Percentiles rank a stretch among this genome's conserved stretches.
phyloP scores from a whole-genome alignment of 495 filamentous ascomycete species.

The Aspergillus carlsbadensis region DNA sequence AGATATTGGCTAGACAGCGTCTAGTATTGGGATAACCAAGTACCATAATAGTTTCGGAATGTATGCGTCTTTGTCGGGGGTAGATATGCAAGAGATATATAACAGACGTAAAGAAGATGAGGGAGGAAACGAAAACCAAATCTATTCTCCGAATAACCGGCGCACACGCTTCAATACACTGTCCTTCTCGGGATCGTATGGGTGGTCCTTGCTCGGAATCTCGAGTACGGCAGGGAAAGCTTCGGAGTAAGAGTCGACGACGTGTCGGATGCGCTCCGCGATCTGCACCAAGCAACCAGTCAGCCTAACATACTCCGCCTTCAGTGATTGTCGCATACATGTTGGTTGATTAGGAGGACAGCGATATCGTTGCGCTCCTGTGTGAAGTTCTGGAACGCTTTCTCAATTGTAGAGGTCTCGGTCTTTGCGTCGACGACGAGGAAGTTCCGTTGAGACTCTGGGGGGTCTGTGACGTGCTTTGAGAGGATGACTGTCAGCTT shows the following conservation, averaged over 20 bases:
- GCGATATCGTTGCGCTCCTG: constrained; percentile 91
- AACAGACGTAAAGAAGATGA: constrained; percentile 11
- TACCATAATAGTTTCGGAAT: background rate
- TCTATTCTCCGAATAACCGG: constrained; percentile 87
- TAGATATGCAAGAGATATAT: constrained; percentile 4
- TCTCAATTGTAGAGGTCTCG: constrained; percentile 82
- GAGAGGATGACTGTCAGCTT: constrained; percentile 3
- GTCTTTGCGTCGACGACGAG: constrained; percentile 94
- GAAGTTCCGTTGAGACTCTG: constrained; percentile 93
- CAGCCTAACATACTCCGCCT: background rate
- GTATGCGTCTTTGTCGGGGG: background rate
- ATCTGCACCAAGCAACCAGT: constrained; percentile 52
- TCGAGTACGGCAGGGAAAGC: constrained; percentile 68
- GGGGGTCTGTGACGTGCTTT: constrained; percentile 73
- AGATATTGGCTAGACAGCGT: no score
- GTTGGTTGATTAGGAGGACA: constrained; percentile 95
- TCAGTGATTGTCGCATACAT: constrained; percentile 56
- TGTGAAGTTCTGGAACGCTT: constrained; percentile 86
- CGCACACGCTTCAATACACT: constrained; percentile 90
- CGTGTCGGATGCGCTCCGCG: constrained; percentile 87
- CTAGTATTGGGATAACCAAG: no score
- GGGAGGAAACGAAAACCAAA: background rate
- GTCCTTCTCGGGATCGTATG: constrained; percentile 98
- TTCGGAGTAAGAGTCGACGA: constrained; percentile 55
- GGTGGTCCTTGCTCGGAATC: constrained; percentile 98